Conservation (phyloP, 345 rosid species). For the Dipteronia dyeriana region DNA sequence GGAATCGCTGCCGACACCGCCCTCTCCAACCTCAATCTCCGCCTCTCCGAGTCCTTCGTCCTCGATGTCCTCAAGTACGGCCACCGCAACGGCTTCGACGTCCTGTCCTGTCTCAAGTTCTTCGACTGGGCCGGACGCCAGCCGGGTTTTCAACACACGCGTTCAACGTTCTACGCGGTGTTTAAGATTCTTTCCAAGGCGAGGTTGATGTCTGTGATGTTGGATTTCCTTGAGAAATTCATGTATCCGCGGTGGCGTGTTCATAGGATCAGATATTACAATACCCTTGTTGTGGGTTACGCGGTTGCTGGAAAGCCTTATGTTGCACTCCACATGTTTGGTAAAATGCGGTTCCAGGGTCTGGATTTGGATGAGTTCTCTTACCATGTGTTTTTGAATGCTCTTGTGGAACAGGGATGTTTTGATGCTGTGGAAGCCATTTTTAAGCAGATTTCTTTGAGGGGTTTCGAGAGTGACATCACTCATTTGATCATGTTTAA, state of each 20-base stretch:
- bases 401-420: constrained; percentile 63
- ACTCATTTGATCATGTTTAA: constrained; percentile 64
- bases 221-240: constrained; percentile 48
- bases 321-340: constrained; percentile 71
- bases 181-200: constrained; percentile 64
- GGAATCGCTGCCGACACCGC: constrained; percentile 13
- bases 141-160: constrained; percentile 59
- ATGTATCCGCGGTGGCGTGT: constrained; percentile 12
- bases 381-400: constrained; percentile 69
- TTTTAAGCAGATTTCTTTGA: constrained; percentile 49
- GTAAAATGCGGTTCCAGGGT: constrained; percentile 73
- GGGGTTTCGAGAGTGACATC: constrained; percentile 48
- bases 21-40: constrained; percentile 51
- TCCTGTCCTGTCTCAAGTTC: constrained; percentile 74
- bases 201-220: constrained; percentile 40
- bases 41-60: constrained; percentile 54
- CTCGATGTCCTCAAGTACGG: constrained; percentile 61
- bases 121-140: constrained; percentile 95
- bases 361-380: constrained; percentile 63
- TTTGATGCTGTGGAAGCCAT: constrained; percentile 52
- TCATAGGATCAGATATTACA: constrained; percentile 37
- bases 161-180: constrained; percentile 63
- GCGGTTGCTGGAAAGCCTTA: constrained; percentile 71
- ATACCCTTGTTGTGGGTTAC: constrained; percentile 71
- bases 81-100: constrained; percentile 28